Evolutionary conservation across 176 grass and related monocot genomes (phyloP).

Genomic region (Musa acuminata): DNA sequence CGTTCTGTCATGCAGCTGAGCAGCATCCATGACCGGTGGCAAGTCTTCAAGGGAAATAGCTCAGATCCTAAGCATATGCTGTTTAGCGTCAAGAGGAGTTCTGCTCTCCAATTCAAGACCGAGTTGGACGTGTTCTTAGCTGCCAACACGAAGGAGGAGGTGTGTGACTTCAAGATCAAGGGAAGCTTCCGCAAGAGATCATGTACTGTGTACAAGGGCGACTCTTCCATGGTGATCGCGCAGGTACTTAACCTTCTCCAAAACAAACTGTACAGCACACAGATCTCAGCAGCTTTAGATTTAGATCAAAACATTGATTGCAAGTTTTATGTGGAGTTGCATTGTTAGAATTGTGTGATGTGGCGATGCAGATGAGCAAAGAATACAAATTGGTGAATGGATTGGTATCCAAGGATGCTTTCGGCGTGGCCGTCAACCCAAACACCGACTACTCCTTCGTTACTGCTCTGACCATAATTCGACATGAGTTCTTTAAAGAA

Average conservation of each 20-base stretch:
- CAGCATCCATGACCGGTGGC: conserved; percentile 40
- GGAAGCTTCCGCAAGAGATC: conserved; percentile 46
- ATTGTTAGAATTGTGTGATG: too few species aligned
- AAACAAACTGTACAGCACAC: too few species aligned
- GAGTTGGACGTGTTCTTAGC: conserved; percentile 51
- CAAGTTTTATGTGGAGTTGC: too few species aligned
- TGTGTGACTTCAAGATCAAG: conserved; percentile 49
- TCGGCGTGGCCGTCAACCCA: conserved; percentile 26
- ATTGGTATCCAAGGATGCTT: conserved; percentile 23
- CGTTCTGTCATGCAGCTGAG: conserved; percentile 17
- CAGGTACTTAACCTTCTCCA: too few species aligned
- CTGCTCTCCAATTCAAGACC: conserved; percentile 34
- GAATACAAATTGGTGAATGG: conserved; percentile 34
- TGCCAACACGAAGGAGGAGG: conserved; percentile 37
- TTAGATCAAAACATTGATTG: too few species aligned
- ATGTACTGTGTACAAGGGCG: conserved; percentile 39
- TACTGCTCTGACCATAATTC: conserved; percentile 35
- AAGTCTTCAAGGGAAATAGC: conserved; percentile 47
- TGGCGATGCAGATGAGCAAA: conserved; percentile 41
- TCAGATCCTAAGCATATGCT: conserved; percentile 33
- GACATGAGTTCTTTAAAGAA: conserved; percentile 34
- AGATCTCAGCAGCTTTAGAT: too few species aligned
- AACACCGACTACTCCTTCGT: conserved; percentile 43
- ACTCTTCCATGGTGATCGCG: neutral
- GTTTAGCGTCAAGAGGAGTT: conserved; percentile 48